Base-by-base conservation (phyloP, 345 rosid genomes). In the Eucalyptus marginata region DNA sequence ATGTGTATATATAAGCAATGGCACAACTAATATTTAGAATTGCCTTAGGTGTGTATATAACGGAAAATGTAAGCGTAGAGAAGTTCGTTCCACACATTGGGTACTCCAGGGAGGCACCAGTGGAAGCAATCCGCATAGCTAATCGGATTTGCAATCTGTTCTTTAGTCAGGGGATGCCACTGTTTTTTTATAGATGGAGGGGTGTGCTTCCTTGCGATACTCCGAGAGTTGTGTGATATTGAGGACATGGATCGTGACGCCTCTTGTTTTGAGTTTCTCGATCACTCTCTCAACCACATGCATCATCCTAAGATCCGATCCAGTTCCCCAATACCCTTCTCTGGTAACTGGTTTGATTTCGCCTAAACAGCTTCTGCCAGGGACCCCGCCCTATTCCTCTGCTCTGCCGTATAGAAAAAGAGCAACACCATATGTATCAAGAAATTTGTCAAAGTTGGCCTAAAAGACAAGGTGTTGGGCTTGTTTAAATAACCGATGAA, bases 51-150 rank as follows among this genome's bases (percentile, higher is more conserved):
- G 59, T 54, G 59, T 54, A 54, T 54, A 16, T 44, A 50, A 40
- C 68, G 59, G 51, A 90, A 88, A 87, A 96, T 92, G 54, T 93
- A 92, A 40, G 97, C 92, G 89, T 93, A 97, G 88, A 97, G 95
- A 36, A 97, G 93, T 89, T 95, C 93, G 86, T 97, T 97, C 99
- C 99, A 97, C 20, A 95, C 96, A 91, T 97, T 99, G n/a, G 97
- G 97, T 13, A 95, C 95, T 46, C 99, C 99, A 40, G 99, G 99
- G 40, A 97, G 97, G 88, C 96, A 96, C 99, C 99, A 96, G 88
- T 97, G 99, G 88, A 92, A 94, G 87, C 98, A 97, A 90, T 97
- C 98, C 29, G 99, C 94, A 59, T 94, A 95, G 59, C 93, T 93
- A 50, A 87, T 90, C 29, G 98, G 98, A 88, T 95, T 91, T 12